Percentiles rank a stretch among this genome's conserved stretches.
Evolutionary conservation across 768 basidiomycete species (phyloP).

Genomic region (Suillus sp.): DNA sequence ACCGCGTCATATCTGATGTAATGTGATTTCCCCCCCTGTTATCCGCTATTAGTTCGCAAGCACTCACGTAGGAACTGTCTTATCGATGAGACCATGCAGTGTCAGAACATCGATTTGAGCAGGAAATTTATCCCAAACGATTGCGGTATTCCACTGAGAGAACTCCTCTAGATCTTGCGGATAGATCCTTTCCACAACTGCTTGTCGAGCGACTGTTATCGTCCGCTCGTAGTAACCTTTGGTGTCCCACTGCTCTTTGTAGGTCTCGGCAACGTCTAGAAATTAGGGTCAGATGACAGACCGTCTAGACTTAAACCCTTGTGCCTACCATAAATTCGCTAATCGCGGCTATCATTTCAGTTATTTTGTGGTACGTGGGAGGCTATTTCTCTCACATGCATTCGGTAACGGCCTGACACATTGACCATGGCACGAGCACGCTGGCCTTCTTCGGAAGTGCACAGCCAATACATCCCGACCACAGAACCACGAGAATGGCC

Average conservation of each 20-base stretch:
- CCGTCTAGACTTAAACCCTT: not conserved
- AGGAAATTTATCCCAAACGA: conserved; percentile 74
- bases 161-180: conserved; percentile 65
- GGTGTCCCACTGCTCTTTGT: conserved; percentile 52
- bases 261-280: conserved; percentile 31
- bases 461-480: conserved; percentile 69
- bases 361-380: not conserved
- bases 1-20: conserved; percentile 64
- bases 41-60: not conserved
- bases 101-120: conserved; percentile 64
- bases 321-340: conserved; percentile 33
- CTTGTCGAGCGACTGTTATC: conserved; percentile 65
- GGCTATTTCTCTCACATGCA: conserved; percentile 58
- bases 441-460: conserved; percentile 59
- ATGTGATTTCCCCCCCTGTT: conserved; percentile 6
- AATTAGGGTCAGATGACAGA: conserved; percentile 9
- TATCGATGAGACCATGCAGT: conserved; percentile 73
- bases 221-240: conserved; percentile 67
- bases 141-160: conserved; percentile 62
- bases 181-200: conserved; percentile 51
- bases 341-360: conserved; percentile 10
- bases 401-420: conserved; percentile 75
- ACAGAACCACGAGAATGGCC: conserved; percentile 81
- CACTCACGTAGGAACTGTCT: conserved; percentile 69
- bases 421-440: conserved; percentile 67